phyloP scores from a whole-genome alignment of 176 grass and related monocot genomes.

The Bolboschoenus planiculmis region DNA sequence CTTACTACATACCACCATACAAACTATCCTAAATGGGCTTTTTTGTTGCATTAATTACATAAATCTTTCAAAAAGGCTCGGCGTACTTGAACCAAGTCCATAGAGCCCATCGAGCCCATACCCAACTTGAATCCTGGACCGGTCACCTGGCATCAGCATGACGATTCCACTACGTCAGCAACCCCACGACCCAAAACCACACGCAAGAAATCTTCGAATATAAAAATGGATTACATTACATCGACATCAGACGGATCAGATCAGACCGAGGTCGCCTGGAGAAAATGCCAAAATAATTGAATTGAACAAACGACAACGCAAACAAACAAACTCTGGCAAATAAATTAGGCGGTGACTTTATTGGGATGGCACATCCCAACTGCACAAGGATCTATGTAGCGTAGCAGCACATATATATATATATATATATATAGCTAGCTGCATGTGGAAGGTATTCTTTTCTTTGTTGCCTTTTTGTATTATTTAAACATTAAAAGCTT shows the following conservation, averaged over 20 bases:
- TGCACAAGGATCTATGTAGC: not conserved
- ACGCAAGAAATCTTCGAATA: not conserved
- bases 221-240: not conserved
- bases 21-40: no score
- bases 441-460: not conserved
- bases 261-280: slow-evolving; percentile 22
- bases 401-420: not conserved
- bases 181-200: not conserved
- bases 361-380: not conserved
- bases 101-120: no score
- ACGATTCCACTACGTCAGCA: not conserved
- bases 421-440: not conserved
- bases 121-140: not conserved
- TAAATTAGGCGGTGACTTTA: slow-evolving; percentile 24
- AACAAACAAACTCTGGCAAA: not conserved
- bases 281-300: not conserved
- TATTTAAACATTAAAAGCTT: not conserved
- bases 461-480: not conserved
- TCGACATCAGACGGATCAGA: not conserved
- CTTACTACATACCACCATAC: no score
- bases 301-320: not conserved
- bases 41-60: no score
- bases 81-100: no score
- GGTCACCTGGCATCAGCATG: not conserved
- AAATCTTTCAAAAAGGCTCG: no score